phyloP scores from a whole-genome alignment of 179 eudicot genomes.

The Beta lomatogona region DNA sequence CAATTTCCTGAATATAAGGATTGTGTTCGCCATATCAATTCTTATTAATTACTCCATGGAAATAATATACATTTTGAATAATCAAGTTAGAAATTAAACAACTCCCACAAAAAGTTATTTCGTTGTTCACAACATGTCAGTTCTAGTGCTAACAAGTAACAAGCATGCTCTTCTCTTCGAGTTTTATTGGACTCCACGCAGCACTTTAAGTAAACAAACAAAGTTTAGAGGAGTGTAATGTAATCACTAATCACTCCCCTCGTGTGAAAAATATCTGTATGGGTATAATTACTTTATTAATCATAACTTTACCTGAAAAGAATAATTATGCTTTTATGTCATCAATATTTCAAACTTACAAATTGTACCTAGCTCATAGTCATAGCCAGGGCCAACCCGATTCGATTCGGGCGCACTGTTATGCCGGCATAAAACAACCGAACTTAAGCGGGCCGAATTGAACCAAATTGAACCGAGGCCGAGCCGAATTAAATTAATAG shows the following conservation, averaged over 20 bases:
- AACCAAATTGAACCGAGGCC: too few relatives aligned
- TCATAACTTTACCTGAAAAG: not conserved
- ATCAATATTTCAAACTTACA: not conserved
- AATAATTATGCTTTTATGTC: not conserved
- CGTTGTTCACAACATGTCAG: constrained; percentile 26
- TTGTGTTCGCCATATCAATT: constrained; percentile 18
- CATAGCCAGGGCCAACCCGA: too few relatives aligned
- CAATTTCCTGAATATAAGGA: constrained; percentile 17
- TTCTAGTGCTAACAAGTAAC: not conserved
- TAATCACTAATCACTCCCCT: not conserved
- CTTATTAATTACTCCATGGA: not conserved
- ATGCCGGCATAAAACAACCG: too few relatives aligned
- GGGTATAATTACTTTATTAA: not conserved
- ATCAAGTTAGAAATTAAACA: not conserved
- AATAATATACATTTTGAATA: too few relatives aligned
- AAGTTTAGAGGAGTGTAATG: not conserved
- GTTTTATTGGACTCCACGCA: constrained; percentile 23
- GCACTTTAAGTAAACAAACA: not conserved
- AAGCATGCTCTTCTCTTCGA: constrained; percentile 9
- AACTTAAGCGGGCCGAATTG: too few relatives aligned
- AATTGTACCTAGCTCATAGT: too few relatives aligned
- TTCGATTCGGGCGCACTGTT: too few relatives aligned
- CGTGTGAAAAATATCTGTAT: not conserved
- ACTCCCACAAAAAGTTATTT: constrained; percentile 13
- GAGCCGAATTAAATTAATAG: rapidly evolving